Conservation (phyloP, 1,284 basidiomycete genomes). For the Limonomyces culmigenus region DNA sequence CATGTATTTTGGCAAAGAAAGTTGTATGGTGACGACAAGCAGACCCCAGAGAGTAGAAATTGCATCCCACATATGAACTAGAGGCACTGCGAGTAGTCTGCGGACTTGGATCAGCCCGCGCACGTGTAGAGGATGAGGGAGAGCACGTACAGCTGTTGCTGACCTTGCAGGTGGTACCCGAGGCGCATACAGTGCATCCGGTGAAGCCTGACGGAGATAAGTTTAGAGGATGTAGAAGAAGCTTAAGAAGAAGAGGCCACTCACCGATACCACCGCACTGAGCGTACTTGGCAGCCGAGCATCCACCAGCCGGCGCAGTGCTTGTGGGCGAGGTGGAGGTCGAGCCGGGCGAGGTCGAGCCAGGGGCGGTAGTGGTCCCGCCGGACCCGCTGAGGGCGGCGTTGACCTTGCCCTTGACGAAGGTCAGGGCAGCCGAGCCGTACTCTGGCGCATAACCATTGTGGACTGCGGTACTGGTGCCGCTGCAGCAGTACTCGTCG, state of each 20-base stretch:
- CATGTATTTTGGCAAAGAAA: no score
- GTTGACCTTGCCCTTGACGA: neutral
- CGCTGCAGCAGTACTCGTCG: neutral
- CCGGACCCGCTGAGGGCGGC: neutral
- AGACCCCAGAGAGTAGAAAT: no score
- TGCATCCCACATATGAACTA: no score
- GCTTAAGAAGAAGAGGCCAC: no score
- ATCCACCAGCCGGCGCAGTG: neutral
- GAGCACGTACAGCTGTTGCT: neutral
- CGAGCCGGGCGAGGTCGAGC: neutral
- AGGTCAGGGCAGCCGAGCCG: neutral
- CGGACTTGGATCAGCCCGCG: neutral
- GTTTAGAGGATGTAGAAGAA: no score
- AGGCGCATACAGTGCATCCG: neutral
- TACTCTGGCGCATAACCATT: neutral
- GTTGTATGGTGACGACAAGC: no score
- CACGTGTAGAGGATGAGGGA: neutral
- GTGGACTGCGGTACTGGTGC: neutral
- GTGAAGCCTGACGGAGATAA: no score
- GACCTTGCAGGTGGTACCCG: neutral
- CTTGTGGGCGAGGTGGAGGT: no score
- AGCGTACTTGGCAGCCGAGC: neutral
- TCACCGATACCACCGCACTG: no score
- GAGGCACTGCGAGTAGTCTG: neutral
- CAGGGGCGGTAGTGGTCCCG: neutral